Evolutionary conservation across 1,139 yeast species (phyloP), one percentile per base, ranked within the genome.

Genomic region (Debaryomyces udenii): DNA sequence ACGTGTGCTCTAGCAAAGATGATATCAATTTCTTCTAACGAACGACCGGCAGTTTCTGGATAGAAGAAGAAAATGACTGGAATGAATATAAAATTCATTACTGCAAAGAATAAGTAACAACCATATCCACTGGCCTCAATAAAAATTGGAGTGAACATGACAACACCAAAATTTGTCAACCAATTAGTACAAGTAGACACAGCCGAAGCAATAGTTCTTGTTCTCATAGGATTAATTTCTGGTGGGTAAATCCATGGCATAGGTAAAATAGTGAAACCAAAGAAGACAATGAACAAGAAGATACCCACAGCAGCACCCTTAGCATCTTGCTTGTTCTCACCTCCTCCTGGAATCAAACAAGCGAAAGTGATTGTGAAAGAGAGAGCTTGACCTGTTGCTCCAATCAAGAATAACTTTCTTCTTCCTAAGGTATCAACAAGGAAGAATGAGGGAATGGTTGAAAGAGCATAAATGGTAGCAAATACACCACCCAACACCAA

Each of bases 341-440:
- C 37, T 3, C 13, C 30, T 28, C 56, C 47, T 41, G 65, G 44
- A 31, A 67, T 59, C 56, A 68, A 64, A 53, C 73, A 67, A 29
- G 64, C 74, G 47, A 68, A 68, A 11, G 73, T 59, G 40, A 68
- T 58, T 17, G 64, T 53, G 55, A 68, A 66, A 10, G 74, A 55
- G 45, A 59, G 35, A 47, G 64, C 74, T 55, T 69, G 75, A 46
- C 78, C 78, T 43, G 58, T 33, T 32, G 78, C 76, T 50, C 80
- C 79, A 45, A 61, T 57, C 49, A 74, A 64, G 58, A 74, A 66
- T 56, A 74, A 64, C 48, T 68, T 78, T 72, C 93, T 80, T 57
- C 86, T 83, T 52, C 81, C 81, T 32, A 83, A 59, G 39, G 74
- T 68, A 55, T 85, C 90, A 55, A 82, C 68, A 54, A 79, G 57